Evolutionary conservation across 2,329 filamentous ascomycete species (phyloP).

Genomic region (Neospermospora avenae): DNA sequence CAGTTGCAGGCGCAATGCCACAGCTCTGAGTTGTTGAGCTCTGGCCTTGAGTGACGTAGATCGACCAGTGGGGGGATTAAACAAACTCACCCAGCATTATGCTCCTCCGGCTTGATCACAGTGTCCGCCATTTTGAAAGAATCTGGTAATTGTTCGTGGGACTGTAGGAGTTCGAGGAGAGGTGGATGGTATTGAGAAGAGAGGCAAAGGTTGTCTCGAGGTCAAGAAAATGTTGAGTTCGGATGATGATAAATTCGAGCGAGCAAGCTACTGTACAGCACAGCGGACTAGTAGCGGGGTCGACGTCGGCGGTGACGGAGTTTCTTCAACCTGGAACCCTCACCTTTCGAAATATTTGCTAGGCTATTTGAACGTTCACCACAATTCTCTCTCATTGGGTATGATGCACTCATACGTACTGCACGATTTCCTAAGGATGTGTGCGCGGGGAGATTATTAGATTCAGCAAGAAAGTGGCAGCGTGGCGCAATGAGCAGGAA

Average conservation of each 20-base stretch:
- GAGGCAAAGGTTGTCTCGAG: constrained; percentile 17
- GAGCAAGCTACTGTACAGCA: constrained; percentile 8
- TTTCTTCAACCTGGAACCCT: constrained; percentile 7
- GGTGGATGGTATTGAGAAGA: constrained; percentile 3
- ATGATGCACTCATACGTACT: background rate
- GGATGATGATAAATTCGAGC: constrained; percentile 11
- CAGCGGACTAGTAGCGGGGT: constrained; percentile 6
- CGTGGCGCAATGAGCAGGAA: background rate
- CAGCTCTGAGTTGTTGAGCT: constrained; percentile 11
- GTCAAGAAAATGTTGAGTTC: constrained; percentile 21
- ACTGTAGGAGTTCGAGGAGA: constrained; percentile 14
- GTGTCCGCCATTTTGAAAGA: constrained; percentile 46
- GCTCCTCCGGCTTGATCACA: constrained; percentile 47
- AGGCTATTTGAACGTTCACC: background rate
- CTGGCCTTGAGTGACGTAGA: constrained; percentile 29
- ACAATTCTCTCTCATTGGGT: constrained; percentile 1
- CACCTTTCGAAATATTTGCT: too few species aligned
- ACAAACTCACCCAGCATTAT: constrained; percentile 49
- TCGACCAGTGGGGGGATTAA: constrained; percentile 11
- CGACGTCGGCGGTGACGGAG: constrained; percentile 16
- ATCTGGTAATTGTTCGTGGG: background rate
- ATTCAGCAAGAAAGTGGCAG: background rate
- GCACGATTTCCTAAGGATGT: constrained; percentile 1
- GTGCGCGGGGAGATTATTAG: background rate
- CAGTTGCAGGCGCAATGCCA: constrained; percentile 12